Evolutionary conservation across 2,329 filamentous ascomycete genomes (phyloP).

Genomic region (Botryosphaeria dothidea): DNA sequence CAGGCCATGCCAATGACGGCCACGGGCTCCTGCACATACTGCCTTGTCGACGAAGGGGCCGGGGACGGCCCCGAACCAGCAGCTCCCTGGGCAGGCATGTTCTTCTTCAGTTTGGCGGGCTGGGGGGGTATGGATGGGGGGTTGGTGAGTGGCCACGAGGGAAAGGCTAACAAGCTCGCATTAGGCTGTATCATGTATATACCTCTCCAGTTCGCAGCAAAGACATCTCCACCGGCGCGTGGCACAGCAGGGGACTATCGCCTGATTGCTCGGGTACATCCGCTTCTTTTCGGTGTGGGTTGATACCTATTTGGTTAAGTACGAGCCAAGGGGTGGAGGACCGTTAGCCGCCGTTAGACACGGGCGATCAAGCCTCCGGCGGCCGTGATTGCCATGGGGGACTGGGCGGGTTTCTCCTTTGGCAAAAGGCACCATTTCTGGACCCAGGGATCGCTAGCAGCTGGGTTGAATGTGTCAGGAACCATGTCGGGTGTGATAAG

Average conservation of each 20-base stretch:
- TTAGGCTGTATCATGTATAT: background rate
- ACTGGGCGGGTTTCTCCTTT: background rate
- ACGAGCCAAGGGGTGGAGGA: background rate
- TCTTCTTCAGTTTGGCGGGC: background rate
- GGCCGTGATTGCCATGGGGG: background rate
- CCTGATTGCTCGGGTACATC: background rate
- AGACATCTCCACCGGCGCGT: background rate
- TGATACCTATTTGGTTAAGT: background rate
- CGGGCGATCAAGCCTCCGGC: background rate
- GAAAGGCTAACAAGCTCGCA: background rate
- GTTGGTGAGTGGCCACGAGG: background rate
- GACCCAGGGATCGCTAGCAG: background rate
- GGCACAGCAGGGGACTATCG: background rate
- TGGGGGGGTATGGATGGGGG: background rate
- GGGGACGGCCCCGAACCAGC: background rate
- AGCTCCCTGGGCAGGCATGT: background rate
- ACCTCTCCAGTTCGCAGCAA: background rate
- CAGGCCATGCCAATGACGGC: conserved; percentile 23
- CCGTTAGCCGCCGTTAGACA: background rate
- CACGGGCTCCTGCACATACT: conserved; percentile 24
- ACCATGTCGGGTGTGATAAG: background rate
- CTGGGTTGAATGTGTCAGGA: background rate
- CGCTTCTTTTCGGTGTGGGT: background rate
- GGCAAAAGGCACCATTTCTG: background rate
- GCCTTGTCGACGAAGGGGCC: background rate